Conservation (phyloP, 2,329 filamentous ascomycete species). For the Ophiostoma quercus region DNA sequence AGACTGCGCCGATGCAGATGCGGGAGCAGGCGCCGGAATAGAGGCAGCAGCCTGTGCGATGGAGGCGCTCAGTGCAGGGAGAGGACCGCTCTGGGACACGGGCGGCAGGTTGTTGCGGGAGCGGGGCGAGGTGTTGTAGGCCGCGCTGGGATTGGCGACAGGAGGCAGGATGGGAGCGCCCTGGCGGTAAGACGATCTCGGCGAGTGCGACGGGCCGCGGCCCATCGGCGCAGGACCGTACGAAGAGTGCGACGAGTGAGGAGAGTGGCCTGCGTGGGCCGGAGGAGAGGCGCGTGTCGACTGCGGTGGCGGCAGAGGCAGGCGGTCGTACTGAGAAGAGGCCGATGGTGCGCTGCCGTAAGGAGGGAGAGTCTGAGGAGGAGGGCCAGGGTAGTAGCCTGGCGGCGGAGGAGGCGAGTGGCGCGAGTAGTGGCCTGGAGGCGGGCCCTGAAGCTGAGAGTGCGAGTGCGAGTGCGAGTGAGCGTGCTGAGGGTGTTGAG, state of each 20-base stretch:
- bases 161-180: constrained; percentile 22
- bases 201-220: constrained; percentile 18
- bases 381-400: constrained; percentile 28
- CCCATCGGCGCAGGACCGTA: constrained; percentile 10
- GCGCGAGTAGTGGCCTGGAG: constrained; percentile 28
- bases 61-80: constrained; percentile 19
- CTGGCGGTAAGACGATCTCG: constrained; percentile 25
- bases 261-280: constrained; percentile 7
- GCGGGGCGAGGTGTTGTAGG: constrained; percentile 19
- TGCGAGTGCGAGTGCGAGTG: constrained; percentile 20
- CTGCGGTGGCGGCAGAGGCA: constrained; percentile 25
- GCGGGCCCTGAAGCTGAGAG: constrained; percentile 22
- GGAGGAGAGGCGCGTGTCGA: constrained; percentile 12
- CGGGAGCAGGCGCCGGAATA: neutral
- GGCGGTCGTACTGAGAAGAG: constrained; percentile 22
- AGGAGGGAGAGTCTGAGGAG: constrained; percentile 23
- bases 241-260: constrained; percentile 16
- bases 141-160: constrained; percentile 15
- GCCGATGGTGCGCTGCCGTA: constrained; percentile 27
- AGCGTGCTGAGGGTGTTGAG: constrained; percentile 22
- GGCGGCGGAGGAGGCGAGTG: constrained; percentile 31
- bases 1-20: neutral
- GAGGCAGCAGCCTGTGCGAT: neutral
- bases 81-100: constrained; percentile 18
- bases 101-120: constrained; percentile 22